Conservation (phyloP, 2,329 filamentous ascomycete species). For the Elsinoe fawcettii region DNA sequence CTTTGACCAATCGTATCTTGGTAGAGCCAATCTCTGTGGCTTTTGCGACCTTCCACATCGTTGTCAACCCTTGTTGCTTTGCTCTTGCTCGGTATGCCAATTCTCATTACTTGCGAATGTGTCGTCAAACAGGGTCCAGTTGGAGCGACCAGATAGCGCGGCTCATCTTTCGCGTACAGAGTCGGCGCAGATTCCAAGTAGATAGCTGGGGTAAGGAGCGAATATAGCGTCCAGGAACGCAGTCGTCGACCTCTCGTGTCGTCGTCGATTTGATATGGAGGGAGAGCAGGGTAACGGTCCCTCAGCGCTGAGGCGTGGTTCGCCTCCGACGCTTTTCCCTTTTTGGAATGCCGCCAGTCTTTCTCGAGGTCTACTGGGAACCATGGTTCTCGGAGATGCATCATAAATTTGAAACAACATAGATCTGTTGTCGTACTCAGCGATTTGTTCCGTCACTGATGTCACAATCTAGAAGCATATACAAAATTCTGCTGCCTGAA, state of each 20-base stretch:
- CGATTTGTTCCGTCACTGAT: too few species aligned
- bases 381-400: too few species aligned
- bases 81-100: constrained; percentile 8
- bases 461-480: too few species aligned
- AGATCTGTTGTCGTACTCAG: too few species aligned
- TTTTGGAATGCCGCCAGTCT: background rate
- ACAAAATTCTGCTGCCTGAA: too few species aligned
- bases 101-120: background rate
- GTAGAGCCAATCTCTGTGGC: background rate
- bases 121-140: constrained; percentile 1
- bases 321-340: constrained; percentile 7
- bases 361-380: background rate
- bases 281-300: background rate
- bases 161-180: background rate
- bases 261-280: background rate
- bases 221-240: background rate
- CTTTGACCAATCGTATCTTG: constrained; percentile 9
- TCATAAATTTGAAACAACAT: too few species aligned
- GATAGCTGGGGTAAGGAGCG: background rate
- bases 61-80: background rate
- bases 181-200: background rate
- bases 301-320: constrained; percentile 5
- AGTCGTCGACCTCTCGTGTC: background rate
- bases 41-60: constrained; percentile 9
- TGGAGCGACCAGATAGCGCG: background rate